Percentiles rank a stretch among this genome's conserved stretches.
Conservation (phyloP, 2,329 filamentous ascomycete species). For the Cladosporium sp. region DNA sequence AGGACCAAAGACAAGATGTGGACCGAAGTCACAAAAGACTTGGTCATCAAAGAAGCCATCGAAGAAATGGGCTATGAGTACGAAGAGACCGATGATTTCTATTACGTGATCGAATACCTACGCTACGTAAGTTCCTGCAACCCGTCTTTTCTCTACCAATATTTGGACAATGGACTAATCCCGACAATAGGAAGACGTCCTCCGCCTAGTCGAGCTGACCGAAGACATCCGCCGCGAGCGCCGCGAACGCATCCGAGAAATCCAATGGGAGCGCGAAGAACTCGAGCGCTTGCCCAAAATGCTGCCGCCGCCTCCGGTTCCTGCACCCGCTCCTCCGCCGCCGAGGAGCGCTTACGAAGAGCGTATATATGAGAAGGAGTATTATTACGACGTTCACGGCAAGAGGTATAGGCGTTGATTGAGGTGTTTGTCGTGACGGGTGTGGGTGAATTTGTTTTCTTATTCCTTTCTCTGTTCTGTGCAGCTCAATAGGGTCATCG, state of each 20-base stretch:
- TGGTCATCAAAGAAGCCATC: conserved; percentile 83
- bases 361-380: conserved; percentile 62
- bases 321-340: conserved; percentile 35
- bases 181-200: conserved; percentile 71
- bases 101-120: conserved; percentile 89
- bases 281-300: conserved; percentile 46
- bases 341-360: conserved; percentile 54
- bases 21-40: conserved; percentile 95
- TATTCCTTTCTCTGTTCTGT: too few species aligned
- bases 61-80: conserved; percentile 80
- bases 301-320: conserved; percentile 36
- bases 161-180: conserved; percentile 7
- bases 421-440: too few species aligned
- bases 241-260: conserved; percentile 55
- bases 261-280: conserved; percentile 57
- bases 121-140: conserved; percentile 62
- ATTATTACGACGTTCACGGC: conserved; percentile 55
- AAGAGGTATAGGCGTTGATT: conserved; percentile 17
- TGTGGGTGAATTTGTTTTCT: too few species aligned
- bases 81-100: conserved; percentile 85
- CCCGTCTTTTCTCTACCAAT: neutral
- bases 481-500: too few species aligned
- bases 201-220: conserved; percentile 75
- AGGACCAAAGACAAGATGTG: conserved; percentile 58
- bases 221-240: conserved; percentile 72